These are phyloP conservation scores for Medicago ruthenica DNA, from an alignment of 306 rosid species.

Conservation along the genomic window DNA sequence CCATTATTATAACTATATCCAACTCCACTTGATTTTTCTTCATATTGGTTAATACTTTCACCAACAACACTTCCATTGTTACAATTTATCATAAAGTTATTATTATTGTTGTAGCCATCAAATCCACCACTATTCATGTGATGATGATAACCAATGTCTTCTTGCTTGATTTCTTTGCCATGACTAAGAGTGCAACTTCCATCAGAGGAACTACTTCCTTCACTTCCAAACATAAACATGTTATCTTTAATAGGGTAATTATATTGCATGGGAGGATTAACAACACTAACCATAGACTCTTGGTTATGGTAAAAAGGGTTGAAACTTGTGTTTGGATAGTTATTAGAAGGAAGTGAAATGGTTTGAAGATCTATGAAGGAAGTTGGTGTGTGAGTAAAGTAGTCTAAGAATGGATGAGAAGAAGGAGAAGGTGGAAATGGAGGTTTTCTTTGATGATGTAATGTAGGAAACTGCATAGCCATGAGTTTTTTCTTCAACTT, in stretches of 20 bases:
- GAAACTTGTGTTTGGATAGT: slow-evolving; percentile 42
- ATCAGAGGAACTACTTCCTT: slow-evolving; percentile 86
- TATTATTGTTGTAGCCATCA: slow-evolving; percentile 47
- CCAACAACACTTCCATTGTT: slow-evolving; percentile 30
- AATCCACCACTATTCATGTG: slow-evolving; percentile 28
- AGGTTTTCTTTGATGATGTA: slow-evolving; percentile 53
- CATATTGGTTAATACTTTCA: slow-evolving; percentile 46
- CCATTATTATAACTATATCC: slow-evolving; percentile 34
- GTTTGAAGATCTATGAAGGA: slow-evolving; percentile 49
- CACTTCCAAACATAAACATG: slow-evolving; percentile 69
- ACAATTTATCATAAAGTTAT: slow-evolving; percentile 46
- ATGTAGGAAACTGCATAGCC: slow-evolving; percentile 51
- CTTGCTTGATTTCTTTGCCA: slow-evolving; percentile 59
- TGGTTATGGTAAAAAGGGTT: slow-evolving; percentile 56
- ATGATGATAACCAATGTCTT: slow-evolving; percentile 51
- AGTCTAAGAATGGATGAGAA: slow-evolving; percentile 40
- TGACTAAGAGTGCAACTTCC: slow-evolving; percentile 69
- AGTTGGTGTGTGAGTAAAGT: slow-evolving; percentile 37
- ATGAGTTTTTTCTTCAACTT: slow-evolving; percentile 94
- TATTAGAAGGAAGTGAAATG: slow-evolving; percentile 31
- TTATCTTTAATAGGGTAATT: slow-evolving; percentile 49
- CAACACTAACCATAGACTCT: slow-evolving; percentile 37
- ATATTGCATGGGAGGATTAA: slow-evolving; percentile 50
- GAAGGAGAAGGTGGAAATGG: slow-evolving; percentile 43
- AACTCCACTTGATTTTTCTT: slow-evolving; percentile 39